Evolutionary conservation across 176 grass and related monocot species (phyloP).

Genomic region (Musa itinerans): DNA sequence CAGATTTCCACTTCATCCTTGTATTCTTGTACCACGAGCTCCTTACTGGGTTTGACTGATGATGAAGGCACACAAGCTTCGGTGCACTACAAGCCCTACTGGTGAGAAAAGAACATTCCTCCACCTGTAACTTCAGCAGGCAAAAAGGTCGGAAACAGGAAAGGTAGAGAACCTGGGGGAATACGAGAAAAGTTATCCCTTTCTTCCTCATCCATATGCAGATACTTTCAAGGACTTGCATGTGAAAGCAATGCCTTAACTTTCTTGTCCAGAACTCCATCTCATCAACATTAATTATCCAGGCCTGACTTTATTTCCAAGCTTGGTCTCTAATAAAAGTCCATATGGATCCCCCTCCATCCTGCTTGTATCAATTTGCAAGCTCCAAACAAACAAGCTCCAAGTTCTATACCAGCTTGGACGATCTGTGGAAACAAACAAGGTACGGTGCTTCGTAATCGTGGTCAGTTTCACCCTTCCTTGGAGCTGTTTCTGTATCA

Average conservation of each 20-base stretch:
- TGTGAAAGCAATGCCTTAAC: neutral
- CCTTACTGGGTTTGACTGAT: too few relatives aligned
- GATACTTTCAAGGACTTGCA: neutral
- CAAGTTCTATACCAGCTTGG: neutral
- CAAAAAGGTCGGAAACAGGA: neutral
- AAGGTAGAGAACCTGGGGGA: neutral
- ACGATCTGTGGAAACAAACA: constrained; percentile 15
- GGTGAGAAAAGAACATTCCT: too few relatives aligned
- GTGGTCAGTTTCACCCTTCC: neutral
- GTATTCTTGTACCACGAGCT: too few relatives aligned
- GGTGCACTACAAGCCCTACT: too few relatives aligned
- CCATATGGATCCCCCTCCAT: neutral
- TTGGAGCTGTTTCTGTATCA: neutral
- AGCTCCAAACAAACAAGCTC: neutral
- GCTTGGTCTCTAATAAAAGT: constrained; percentile 21
- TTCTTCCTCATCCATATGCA: neutral
- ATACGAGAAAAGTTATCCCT: neutral
- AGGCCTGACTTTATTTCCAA: constrained; percentile 22
- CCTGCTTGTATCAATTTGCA: neutral
- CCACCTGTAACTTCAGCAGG: neutral
- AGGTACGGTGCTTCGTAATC: constrained; percentile 10
- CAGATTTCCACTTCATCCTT: too few relatives aligned
- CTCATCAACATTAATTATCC: neutral
- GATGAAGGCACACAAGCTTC: too few relatives aligned
- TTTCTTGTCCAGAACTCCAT: neutral